phyloP scores from a whole-genome alignment of 2,329 filamentous ascomycete species.

The Pseudogymnoascus sp. region DNA sequence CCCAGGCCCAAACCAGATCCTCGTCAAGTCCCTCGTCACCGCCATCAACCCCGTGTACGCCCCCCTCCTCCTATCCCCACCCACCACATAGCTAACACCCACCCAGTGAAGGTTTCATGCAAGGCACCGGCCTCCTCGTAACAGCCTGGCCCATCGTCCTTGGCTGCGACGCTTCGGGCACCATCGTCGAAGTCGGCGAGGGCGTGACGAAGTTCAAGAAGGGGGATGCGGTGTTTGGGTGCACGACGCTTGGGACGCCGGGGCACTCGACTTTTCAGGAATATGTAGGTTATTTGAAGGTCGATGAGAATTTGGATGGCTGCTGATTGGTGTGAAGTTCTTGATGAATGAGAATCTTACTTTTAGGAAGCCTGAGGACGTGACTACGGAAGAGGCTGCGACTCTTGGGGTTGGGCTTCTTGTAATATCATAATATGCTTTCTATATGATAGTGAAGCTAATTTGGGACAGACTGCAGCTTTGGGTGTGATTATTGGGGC shows the following conservation, averaged over 20 bases:
- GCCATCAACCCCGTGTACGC: slow-evolving; percentile 32
- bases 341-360: slow-evolving; percentile 30
- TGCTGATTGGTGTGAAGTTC: slow-evolving; percentile 19
- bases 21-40: slow-evolving; percentile 31
- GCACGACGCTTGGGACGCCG: slow-evolving; percentile 28
- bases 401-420: slow-evolving; percentile 31
- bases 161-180: slow-evolving; percentile 31
- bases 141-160: slow-evolving; percentile 30
- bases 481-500: slow-evolving; percentile 27
- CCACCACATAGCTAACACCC: slow-evolving; percentile 11
- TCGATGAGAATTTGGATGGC: background rate
- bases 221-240: slow-evolving; percentile 32
- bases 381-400: slow-evolving; percentile 27
- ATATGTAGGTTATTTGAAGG: slow-evolving; percentile 13
- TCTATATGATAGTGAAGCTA: background rate
- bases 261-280: slow-evolving; percentile 32
- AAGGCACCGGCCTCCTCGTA: slow-evolving; percentile 27
- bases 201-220: slow-evolving; percentile 25
- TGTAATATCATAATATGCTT: slow-evolving; percentile 18
- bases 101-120: slow-evolving; percentile 28
- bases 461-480: slow-evolving; percentile 26
- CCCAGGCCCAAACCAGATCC: slow-evolving; percentile 27
- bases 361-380: slow-evolving; percentile 24
- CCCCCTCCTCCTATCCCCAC: background rate
- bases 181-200: slow-evolving; percentile 27